phyloP scores from a whole-genome alignment of 805 yeast species.

The Cyberlindnera maritima region DNA sequence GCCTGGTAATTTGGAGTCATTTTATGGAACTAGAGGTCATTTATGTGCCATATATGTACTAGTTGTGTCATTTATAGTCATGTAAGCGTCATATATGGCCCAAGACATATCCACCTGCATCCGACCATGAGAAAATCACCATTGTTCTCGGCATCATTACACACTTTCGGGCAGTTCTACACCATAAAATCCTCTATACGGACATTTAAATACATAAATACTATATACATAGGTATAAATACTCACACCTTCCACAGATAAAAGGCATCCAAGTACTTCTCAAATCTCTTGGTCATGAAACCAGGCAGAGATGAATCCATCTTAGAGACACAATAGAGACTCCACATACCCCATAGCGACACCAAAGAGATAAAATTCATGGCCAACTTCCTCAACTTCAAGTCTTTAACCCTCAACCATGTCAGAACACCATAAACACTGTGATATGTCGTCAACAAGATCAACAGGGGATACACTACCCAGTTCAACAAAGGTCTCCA shows the following conservation, averaged over 20 bases:
- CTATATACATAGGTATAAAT: neutral
- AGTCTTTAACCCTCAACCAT: slow-evolving; percentile 40
- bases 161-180: too few species aligned
- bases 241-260: slow-evolving; percentile 2
- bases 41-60: too few species aligned
- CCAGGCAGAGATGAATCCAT: slow-evolving; percentile 7
- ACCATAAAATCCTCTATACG: too few species aligned
- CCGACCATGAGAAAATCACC: too few species aligned
- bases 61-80: too few species aligned
- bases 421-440: slow-evolving; percentile 49
- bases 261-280: slow-evolving; percentile 17
- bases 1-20: too few species aligned
- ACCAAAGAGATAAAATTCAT: slow-evolving; percentile 39
- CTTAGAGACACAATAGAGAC: slow-evolving; percentile 29
- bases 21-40: too few species aligned
- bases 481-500: slow-evolving; percentile 31
- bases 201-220: too few species aligned
- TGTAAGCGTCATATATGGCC: too few species aligned
- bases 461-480: slow-evolving; percentile 33
- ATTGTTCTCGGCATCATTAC: too few species aligned
- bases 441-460: slow-evolving; percentile 48
- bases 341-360: slow-evolving; percentile 35
- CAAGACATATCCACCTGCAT: too few species aligned
- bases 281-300: slow-evolving; percentile 20
- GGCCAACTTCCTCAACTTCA: slow-evolving; percentile 41